Percentiles rank a stretch among this genome's conserved stretches.
These are phyloP conservation scores for Colletotrichum costaricense DNA, from an alignment of 2,329 filamentous ascomycete genomes.

Conservation along the genomic window DNA sequence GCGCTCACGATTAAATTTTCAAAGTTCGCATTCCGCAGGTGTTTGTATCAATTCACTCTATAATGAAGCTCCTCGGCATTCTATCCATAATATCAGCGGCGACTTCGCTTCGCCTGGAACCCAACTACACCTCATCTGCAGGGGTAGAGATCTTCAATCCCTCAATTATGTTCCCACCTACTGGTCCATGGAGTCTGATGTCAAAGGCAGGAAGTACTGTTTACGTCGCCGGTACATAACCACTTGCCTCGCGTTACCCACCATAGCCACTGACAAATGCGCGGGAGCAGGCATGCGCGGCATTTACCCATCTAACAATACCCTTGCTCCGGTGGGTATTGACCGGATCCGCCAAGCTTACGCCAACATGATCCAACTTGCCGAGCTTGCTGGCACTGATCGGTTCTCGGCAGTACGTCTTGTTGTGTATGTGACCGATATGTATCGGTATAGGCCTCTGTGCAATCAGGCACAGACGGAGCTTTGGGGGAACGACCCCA, in stretches of 20 bases:
- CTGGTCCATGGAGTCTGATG: slow-evolving; percentile 45
- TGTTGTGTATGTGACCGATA: slow-evolving; percentile 47
- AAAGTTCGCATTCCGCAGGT: not conserved
- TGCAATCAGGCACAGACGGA: slow-evolving; percentile 45
- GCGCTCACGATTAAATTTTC: not conserved
- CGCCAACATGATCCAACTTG: slow-evolving; percentile 45
- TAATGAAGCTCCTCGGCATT: not conserved
- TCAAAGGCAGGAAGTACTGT: slow-evolving; percentile 43
- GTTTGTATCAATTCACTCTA: not conserved
- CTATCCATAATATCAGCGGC: not conserved
- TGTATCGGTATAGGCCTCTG: slow-evolving; percentile 47
- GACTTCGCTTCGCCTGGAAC: slow-evolving; percentile 16
- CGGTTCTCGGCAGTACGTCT: slow-evolving; percentile 38
- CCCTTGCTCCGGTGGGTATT: slow-evolving; percentile 42
- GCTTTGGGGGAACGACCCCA: slow-evolving; percentile 44
- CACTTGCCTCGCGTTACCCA: not conserved
- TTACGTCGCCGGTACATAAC: slow-evolving; percentile 42
- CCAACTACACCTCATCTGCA: slow-evolving; percentile 43
- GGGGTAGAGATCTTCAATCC: slow-evolving; percentile 45
- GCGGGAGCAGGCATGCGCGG: slow-evolving; percentile 44
- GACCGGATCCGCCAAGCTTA: slow-evolving; percentile 45
- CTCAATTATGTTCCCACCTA: slow-evolving; percentile 40
- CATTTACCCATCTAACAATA: slow-evolving; percentile 44
- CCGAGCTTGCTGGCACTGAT: slow-evolving; percentile 42
- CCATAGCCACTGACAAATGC: not conserved